phyloP scores from a whole-genome alignment of 768 basidiomycete genomes.

The Mycena galericulata region DNA sequence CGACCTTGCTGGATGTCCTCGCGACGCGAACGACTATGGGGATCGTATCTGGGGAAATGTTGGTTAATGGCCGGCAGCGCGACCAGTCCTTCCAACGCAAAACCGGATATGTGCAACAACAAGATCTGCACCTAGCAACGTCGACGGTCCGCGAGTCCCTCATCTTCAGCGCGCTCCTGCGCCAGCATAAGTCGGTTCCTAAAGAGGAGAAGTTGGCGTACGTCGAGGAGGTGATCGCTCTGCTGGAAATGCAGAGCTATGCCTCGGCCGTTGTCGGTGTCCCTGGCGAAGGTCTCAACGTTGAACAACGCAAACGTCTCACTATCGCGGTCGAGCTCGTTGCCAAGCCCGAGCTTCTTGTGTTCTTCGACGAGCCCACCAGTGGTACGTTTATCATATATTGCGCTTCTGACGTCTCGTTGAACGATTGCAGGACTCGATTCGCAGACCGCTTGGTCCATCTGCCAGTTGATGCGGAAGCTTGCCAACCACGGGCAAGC shows the following conservation, averaged over 20 bases:
- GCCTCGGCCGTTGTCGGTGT: conserved; percentile 62
- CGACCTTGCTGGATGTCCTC: conserved; percentile 57
- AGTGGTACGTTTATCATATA: conserved; percentile 43
- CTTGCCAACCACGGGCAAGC: conserved; percentile 67
- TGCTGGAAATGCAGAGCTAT: conserved; percentile 60
- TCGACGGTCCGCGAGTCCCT: conserved; percentile 63
- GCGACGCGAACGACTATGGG: conserved; percentile 62
- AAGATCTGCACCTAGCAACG: conserved; percentile 60
- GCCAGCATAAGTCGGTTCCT: conserved; percentile 55
- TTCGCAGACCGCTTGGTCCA: conserved; percentile 64
- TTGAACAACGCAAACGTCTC: conserved; percentile 60
- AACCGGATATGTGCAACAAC: conserved; percentile 62
- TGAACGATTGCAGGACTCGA: conserved; percentile 50
- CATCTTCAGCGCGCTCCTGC: conserved; percentile 58
- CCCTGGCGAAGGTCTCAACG: conserved; percentile 48
- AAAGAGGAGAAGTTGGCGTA: conserved; percentile 58
- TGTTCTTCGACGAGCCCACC: conserved; percentile 73
- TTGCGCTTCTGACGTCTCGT: neutral
- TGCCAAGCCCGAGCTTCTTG: conserved; percentile 62
- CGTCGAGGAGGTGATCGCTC: conserved; percentile 59
- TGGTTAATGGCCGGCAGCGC: conserved; percentile 50
- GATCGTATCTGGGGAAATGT: conserved; percentile 59
- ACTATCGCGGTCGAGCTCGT: conserved; percentile 68
- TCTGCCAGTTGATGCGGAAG: conserved; percentile 61
- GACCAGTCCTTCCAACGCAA: conserved; percentile 56